Base-by-base conservation (phyloP, 371 early-diverging fungal species). In the Rhizopus stolonifer region DNA sequence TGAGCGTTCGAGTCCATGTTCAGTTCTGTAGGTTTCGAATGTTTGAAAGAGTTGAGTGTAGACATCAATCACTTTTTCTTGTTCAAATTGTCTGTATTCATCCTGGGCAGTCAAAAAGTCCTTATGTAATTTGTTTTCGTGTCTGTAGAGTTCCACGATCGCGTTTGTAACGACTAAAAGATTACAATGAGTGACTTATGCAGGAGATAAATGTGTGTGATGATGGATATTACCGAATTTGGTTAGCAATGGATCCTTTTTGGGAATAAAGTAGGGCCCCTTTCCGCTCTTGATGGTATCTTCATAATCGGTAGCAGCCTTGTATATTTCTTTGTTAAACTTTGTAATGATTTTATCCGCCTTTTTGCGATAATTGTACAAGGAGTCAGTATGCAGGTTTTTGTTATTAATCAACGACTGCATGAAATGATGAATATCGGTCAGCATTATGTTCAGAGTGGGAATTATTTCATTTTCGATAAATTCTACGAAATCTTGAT, bases 401-500 rank as follows among this genome's bases (percentile, higher is more conserved):
- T 54, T 62, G 24, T 54, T 54, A 14, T 36, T 15, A 45, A 40
- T 53, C 19, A 62, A 33, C 3, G 46, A 45, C 9, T 58, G 53
- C 46, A 42, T 53, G 19, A 49, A 44, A 9, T 31, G 24, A 18
- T 57, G 32, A 10, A 62, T 62, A 22, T 62, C 63, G 11, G 53
- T 57, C 13, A 62, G 7, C 40, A 62, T 62, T 4, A 34, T 32
- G 3, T 58, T 42, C 33, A 62, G 39, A 5, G 18, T 40, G 33
- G 63, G 54, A 21, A 49, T 40, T n/a, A 57, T 57, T 40, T 57
- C 63, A 50, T 46, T 57, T 11, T 62, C 54, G 14, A 62, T 62
- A 29, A 57, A 62, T 14, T 58, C 63, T 31, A 62, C 63, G 49
- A 57, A 62, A 29, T 62, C 63, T 33, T 58, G 48, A 33, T 62